phyloP scores from a whole-genome alignment of 495 filamentous ascomycete species.

The Aspergillus asperescens region DNA sequence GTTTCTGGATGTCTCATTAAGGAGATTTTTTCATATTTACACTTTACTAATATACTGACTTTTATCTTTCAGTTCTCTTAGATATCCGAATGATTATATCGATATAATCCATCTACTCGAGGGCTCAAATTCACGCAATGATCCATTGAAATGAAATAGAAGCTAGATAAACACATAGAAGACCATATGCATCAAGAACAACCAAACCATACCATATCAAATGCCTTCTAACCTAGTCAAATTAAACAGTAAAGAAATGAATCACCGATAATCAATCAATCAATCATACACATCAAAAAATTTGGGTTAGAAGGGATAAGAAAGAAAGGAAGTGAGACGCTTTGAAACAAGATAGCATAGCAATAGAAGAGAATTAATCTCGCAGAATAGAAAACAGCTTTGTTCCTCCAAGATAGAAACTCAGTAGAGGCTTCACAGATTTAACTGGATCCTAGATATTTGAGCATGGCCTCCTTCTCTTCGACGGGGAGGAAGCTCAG shows the following conservation, averaged over 20 bases:
- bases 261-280: not conserved
- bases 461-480: conserved; percentile 82
- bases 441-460: conserved; percentile 53
- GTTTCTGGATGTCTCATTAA: too few relatives aligned
- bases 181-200: conserved; percentile 13
- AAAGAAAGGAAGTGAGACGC: conserved; percentile 13
- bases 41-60: too few relatives aligned
- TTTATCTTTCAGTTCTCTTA: too few relatives aligned
- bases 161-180: conserved; percentile 8
- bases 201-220: conserved; percentile 6
- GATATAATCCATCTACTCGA: too few relatives aligned
- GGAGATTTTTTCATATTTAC: too few relatives aligned
- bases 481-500: conserved; percentile 77
- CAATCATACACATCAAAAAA: conserved; percentile 5
- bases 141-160: conserved; percentile 1
- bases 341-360: conserved; percentile 2
- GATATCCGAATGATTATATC: too few relatives aligned
- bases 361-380: conserved; percentile 10
- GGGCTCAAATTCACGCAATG: not conserved
- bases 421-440: not conserved
- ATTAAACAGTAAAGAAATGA: not conserved
- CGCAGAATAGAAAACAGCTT: not conserved
- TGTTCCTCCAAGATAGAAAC: not conserved
- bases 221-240: conserved; percentile 13
- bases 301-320: conserved; percentile 3